phyloP scores from a whole-genome alignment of 2,329 filamentous ascomycete genomes.

The Fusarium succisae region DNA sequence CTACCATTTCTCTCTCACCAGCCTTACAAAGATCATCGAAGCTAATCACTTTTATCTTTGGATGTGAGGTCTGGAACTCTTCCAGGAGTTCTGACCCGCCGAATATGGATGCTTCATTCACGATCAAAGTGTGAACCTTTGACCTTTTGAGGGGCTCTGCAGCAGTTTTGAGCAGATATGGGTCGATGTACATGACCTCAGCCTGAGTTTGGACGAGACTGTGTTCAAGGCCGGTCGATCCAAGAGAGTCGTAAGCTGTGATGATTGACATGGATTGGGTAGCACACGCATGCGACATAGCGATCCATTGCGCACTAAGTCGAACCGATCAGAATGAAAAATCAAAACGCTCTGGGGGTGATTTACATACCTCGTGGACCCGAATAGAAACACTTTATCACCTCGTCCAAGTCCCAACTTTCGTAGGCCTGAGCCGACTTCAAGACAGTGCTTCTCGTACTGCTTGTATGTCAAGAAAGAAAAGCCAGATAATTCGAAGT shows the following conservation, averaged over 20 bases:
- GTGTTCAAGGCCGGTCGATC: slow-evolving; percentile 83
- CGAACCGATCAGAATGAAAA: background rate
- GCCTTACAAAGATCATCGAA: slow-evolving; percentile 62
- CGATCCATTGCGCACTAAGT: slow-evolving; percentile 81
- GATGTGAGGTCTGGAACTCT: slow-evolving; percentile 64
- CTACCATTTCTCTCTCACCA: slow-evolving; percentile 72
- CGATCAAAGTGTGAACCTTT: slow-evolving; percentile 66
- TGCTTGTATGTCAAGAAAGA: slow-evolving; percentile 80
- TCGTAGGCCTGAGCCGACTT: slow-evolving; percentile 76
- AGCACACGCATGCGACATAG: slow-evolving; percentile 77
- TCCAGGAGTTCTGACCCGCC: slow-evolving; percentile 60
- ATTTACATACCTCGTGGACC: slow-evolving; percentile 71
- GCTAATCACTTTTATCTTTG: slow-evolving; percentile 61
- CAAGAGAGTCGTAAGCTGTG: slow-evolving; percentile 93
- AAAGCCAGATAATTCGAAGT: slow-evolving; percentile 83
- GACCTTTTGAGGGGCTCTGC: slow-evolving; percentile 62
- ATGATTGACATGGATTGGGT: slow-evolving; percentile 92
- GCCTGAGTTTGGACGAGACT: slow-evolving; percentile 85
- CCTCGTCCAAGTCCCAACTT: slow-evolving; percentile 73
- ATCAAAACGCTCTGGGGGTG: background rate
- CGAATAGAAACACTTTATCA: slow-evolving; percentile 81
- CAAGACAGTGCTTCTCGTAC: slow-evolving; percentile 75
- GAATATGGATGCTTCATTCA: slow-evolving; percentile 67
- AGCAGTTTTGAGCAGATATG: slow-evolving; percentile 75
- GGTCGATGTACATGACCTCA: slow-evolving; percentile 85